Evolutionary conservation across 495 filamentous ascomycete genomes (phyloP).

Genomic region (Annulohypoxylon nitens): DNA sequence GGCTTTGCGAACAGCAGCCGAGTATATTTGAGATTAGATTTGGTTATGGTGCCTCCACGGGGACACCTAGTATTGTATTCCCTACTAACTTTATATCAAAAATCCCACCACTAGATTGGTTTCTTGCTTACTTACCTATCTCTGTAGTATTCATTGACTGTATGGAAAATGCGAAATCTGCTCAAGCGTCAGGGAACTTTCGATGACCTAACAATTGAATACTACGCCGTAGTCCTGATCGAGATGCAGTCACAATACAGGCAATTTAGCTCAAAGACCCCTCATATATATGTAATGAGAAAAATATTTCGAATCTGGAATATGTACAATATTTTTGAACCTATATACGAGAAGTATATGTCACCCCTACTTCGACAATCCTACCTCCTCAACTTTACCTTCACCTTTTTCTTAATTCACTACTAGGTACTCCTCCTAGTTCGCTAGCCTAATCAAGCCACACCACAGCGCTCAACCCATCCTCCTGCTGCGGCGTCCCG

Average conservation of each 20-base stretch:
- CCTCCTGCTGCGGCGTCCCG: slow-evolving; percentile 59
- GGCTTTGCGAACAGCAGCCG: slow-evolving; percentile 28
- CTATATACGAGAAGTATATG: not conserved
- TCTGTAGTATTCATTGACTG: not conserved
- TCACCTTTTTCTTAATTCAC: slow-evolving; percentile 12
- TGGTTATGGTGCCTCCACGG: slow-evolving; percentile 1
- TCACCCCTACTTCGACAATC: not conserved
- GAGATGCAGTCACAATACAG: not conserved
- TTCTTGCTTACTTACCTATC: not conserved
- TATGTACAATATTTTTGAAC: slow-evolving; percentile 7
- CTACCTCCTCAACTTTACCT: not conserved
- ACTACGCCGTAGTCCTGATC: not conserved
- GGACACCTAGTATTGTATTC: slow-evolving; percentile 1
- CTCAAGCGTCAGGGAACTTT: not conserved
- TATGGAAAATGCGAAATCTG: not conserved
- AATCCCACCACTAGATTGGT: slow-evolving; percentile 9
- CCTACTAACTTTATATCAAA: not conserved
- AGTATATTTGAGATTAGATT: slow-evolving; percentile 27
- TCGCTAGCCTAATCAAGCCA: slow-evolving; percentile 56
- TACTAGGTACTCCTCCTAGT: not conserved
- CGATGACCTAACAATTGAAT: not conserved
- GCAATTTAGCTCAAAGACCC: not conserved
- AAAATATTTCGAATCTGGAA: not conserved
- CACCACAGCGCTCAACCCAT: slow-evolving; percentile 60
- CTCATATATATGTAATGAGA: not conserved